These are phyloP conservation scores for Kondoa subrosea DNA, from an alignment of 768 basidiomycete species.

Conservation along the genomic window DNA sequence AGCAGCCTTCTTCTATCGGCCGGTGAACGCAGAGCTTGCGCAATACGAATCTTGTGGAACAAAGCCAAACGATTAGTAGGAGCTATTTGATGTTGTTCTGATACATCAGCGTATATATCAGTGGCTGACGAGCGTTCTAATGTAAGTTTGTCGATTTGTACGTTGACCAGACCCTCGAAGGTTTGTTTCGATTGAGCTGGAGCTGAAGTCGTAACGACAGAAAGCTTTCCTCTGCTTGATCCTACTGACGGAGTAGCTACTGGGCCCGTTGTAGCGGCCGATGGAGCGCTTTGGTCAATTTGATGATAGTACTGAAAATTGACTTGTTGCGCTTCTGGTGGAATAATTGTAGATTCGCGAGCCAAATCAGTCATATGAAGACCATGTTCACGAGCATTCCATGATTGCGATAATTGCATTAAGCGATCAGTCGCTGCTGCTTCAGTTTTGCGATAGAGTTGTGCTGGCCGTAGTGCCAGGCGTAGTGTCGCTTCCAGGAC, in stretches of 20 bases:
- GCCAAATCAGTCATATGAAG: conserved; percentile 15
- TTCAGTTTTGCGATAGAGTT: conserved; percentile 58
- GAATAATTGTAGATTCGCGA: background rate
- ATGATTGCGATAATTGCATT: conserved; percentile 8
- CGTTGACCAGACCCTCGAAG: conserved; percentile 28
- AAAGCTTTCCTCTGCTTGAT: conserved; percentile 39
- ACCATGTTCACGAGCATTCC: conserved; percentile 15
- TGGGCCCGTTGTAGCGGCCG: conserved; percentile 3
- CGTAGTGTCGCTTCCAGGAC: conserved; percentile 66
- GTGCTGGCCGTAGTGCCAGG: conserved; percentile 70
- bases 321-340: conserved; percentile 26
- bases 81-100: conserved; percentile 52
- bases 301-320: conserved; percentile 30
- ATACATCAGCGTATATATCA: conserved; percentile 55
- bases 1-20: conserved; percentile 60
- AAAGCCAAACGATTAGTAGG: conserved; percentile 74
- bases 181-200: conserved; percentile 27
- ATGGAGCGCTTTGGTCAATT: background rate
- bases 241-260: conserved; percentile 30
- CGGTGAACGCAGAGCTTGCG: conserved; percentile 41
- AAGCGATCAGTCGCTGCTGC: conserved; percentile 43
- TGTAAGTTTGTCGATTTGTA: conserved; percentile 34
- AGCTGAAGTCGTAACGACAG: conserved; percentile 36
- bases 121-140: conserved; percentile 50
- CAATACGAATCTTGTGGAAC: conserved; percentile 65